phyloP scores from a whole-genome alignment of 371 early-diverging fungal genomes.

The Mortierella sp. region DNA sequence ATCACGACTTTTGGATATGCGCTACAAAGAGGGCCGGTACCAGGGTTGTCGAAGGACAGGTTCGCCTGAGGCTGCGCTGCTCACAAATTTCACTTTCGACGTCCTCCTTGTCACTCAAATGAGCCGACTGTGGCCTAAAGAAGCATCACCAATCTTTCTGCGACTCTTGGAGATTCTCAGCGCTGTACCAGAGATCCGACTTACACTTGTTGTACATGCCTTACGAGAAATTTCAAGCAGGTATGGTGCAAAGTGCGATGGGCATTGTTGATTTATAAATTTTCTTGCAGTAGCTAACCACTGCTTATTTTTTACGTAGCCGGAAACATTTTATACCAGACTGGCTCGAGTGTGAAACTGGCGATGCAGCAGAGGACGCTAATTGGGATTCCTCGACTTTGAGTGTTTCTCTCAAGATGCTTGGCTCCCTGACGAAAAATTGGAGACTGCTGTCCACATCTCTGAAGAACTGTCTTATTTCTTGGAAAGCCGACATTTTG shows the following conservation, averaged over 20 bases:
- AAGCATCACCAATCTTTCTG: slow-evolving; percentile 25
- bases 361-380: not conserved
- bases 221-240: slow-evolving; percentile 37
- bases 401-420: slow-evolving; percentile 16
- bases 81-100: slow-evolving; percentile 43
- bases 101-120: slow-evolving; percentile 32
- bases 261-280: not conserved
- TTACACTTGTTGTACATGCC: slow-evolving; percentile 19
- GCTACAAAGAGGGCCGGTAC: not conserved
- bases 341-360: slow-evolving; percentile 8
- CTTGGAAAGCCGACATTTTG: slow-evolving; percentile 33
- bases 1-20: not conserved
- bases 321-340: slow-evolving; percentile 29
- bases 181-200: slow-evolving; percentile 33
- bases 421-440: slow-evolving; percentile 16
- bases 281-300: not conserved
- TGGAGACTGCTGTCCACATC: slow-evolving; percentile 35
- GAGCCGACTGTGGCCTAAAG: slow-evolving; percentile 21
- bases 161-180: slow-evolving; percentile 21
- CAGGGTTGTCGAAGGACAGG: not conserved
- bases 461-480: slow-evolving; percentile 30
- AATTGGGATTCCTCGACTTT: slow-evolving; percentile 1
- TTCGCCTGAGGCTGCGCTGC: not conserved
- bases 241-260: slow-evolving; percentile 7
- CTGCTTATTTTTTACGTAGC: slow-evolving; percentile 9